Evolutionary conservation across 2,329 filamentous ascomycete species (phyloP).

Genomic region (Thermomyces lanuginosus): DNA sequence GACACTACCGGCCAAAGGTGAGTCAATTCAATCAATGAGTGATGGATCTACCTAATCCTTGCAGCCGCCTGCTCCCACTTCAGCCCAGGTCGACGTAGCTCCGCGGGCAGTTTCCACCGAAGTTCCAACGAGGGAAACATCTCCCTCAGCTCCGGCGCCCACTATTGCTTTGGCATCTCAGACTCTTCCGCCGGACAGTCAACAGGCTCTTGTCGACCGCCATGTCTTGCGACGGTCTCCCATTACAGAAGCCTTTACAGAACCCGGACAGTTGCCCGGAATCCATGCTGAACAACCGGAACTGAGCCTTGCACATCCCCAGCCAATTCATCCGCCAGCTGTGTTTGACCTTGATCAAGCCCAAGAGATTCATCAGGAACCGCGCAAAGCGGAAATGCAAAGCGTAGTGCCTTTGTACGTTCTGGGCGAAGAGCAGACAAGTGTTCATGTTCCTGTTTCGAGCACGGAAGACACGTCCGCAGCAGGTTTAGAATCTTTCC

Average conservation of each 20-base stretch:
- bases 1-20: slow-evolving; percentile 48
- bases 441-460: slow-evolving; percentile 14
- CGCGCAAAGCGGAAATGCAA: slow-evolving; percentile 10
- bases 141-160: too few species aligned
- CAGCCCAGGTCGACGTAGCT: background rate
- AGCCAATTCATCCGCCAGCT: slow-evolving; percentile 3
- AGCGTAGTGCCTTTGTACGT: slow-evolving; percentile 31
- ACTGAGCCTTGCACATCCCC: slow-evolving; percentile 4
- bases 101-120: too few species aligned
- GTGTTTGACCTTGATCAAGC: slow-evolving; percentile 1
- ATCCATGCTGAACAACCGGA: slow-evolving; percentile 1
- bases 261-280: slow-evolving; percentile 2
- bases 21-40: slow-evolving; percentile 1
- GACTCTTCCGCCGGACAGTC: background rate
- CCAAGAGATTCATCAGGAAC: too few species aligned
- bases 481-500: too few species aligned
- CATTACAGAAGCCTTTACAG: slow-evolving; percentile 4
- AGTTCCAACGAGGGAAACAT: too few species aligned
- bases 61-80: background rate
- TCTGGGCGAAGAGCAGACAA: slow-evolving; percentile 27
- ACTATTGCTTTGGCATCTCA: background rate
- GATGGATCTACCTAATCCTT: background rate
- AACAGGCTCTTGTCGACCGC: slow-evolving; percentile 3
- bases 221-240: slow-evolving; percentile 7
- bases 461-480: slow-evolving; percentile 3